phyloP scores from a whole-genome alignment of 176 grass and related monocot genomes.

The Aegilops tauschii region DNA sequence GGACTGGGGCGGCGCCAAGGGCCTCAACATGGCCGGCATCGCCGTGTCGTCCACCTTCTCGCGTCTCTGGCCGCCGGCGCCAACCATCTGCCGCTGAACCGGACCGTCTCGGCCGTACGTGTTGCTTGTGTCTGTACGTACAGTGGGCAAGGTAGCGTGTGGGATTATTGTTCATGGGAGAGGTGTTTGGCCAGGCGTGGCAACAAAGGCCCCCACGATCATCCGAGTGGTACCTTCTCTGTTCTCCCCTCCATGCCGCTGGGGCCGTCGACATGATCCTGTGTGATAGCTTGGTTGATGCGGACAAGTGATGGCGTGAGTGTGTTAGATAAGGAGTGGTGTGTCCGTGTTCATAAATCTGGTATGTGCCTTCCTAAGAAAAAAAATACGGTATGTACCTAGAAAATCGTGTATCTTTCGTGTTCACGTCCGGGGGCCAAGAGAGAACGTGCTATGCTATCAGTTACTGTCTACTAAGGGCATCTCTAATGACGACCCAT shows the following conservation, averaged over 20 bases:
- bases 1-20: slow-evolving; percentile 80
- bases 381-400: background rate
- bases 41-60: slow-evolving; percentile 95
- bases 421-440: no score
- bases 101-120: background rate
- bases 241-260: background rate
- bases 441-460: no score
- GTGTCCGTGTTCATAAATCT: background rate
- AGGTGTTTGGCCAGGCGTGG: background rate
- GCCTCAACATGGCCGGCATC: slow-evolving; percentile 96
- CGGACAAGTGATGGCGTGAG: slow-evolving; percentile 20
- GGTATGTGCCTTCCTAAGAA: background rate
- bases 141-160: background rate
- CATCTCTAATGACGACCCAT: no score
- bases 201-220: background rate
- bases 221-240: background rate
- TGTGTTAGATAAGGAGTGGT: slow-evolving; percentile 7
- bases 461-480: no score
- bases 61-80: slow-evolving; percentile 59
- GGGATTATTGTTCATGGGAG: background rate
- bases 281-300: slow-evolving; percentile 25
- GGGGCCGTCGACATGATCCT: background rate
- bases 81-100: background rate
- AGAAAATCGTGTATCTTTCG: background rate
- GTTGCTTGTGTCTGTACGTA: background rate